Percentiles rank a stretch among this genome's conserved stretches.
phyloP scores from a whole-genome alignment of 208 protist genomes.

The Entamoeba invadens region DNA sequence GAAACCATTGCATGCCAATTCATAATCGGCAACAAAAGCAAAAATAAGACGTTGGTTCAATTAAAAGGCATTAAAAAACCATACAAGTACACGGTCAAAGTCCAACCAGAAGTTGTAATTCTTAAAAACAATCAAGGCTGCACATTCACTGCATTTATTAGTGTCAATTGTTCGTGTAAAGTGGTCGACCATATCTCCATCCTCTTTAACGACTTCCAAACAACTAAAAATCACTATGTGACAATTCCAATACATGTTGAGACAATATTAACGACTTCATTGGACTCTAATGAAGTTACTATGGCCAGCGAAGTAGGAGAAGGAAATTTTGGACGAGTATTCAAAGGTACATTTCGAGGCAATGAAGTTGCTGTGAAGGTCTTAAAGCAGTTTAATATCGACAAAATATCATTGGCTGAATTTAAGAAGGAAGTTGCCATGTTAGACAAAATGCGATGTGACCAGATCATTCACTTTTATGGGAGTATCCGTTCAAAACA shows the following conservation, averaged over 20 bases:
- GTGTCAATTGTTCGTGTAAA: background rate
- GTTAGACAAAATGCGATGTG: constrained; percentile 28
- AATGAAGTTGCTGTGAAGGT: background rate
- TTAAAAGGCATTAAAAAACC: background rate
- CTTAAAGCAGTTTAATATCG: background rate
- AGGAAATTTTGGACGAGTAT: background rate
- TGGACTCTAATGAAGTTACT: background rate
- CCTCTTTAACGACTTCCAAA: background rate
- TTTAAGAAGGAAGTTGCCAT: constrained; percentile 38
- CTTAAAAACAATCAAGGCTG: background rate
- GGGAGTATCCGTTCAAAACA: constrained; percentile 31
- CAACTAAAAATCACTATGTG: background rate
- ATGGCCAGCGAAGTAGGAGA: background rate
- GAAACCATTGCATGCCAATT: background rate
- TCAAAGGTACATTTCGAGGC: background rate
- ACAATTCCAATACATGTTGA: background rate
- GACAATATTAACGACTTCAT: background rate
- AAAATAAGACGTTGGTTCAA: background rate
- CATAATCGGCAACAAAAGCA: background rate
- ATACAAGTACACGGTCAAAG: background rate
- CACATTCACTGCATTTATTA: background rate
- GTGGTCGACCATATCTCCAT: background rate
- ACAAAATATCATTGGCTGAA: background rate
- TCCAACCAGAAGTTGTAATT: background rate
- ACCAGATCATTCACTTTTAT: constrained; percentile 44